Conservation (phyloP, 2,329 filamentous ascomycete genomes). For the Apiospora sp. region DNA sequence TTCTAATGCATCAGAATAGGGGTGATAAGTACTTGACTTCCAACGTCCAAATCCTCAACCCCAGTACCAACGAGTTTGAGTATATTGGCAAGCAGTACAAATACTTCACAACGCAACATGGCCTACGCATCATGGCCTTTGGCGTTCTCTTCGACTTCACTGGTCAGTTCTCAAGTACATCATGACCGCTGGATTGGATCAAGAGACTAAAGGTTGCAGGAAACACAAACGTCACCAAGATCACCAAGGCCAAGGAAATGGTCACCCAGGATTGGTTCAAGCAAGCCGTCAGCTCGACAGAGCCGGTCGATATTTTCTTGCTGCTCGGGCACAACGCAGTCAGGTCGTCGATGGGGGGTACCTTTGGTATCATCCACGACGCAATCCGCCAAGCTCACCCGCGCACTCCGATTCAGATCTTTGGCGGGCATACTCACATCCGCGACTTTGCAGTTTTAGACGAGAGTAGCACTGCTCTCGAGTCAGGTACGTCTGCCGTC, state of each 20-base stretch:
- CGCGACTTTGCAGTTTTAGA: constrained; percentile 72
- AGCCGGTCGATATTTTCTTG: constrained; percentile 86
- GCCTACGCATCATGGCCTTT: constrained; percentile 84
- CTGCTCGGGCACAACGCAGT: constrained; percentile 79
- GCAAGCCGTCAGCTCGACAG: constrained; percentile 71
- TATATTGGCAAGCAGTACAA: constrained; percentile 53
- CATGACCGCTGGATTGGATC: constrained; percentile 67
- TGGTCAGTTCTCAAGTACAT: constrained; percentile 58
- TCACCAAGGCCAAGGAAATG: constrained; percentile 81
- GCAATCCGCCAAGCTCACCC: constrained; percentile 79
- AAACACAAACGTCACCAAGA: constrained; percentile 86
- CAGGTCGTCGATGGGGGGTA: constrained; percentile 52
- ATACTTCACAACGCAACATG: constrained; percentile 80
- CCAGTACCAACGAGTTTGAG: constrained; percentile 47
- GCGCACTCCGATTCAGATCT: constrained; percentile 88
- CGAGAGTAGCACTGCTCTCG: constrained; percentile 65
- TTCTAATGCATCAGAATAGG: constrained; percentile 51
- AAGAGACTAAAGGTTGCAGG: constrained; percentile 56
- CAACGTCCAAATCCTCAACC: constrained; percentile 53
- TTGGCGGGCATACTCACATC: constrained; percentile 71
- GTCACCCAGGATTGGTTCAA: constrained; percentile 90
- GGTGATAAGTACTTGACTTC: constrained; percentile 82
- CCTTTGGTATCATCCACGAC: constrained; percentile 59
- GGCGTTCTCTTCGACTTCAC: constrained; percentile 96
- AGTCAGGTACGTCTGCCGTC: constrained; percentile 49